phyloP scores from a whole-genome alignment of 768 basidiomycete genomes.

The Lentinula boryana region DNA sequence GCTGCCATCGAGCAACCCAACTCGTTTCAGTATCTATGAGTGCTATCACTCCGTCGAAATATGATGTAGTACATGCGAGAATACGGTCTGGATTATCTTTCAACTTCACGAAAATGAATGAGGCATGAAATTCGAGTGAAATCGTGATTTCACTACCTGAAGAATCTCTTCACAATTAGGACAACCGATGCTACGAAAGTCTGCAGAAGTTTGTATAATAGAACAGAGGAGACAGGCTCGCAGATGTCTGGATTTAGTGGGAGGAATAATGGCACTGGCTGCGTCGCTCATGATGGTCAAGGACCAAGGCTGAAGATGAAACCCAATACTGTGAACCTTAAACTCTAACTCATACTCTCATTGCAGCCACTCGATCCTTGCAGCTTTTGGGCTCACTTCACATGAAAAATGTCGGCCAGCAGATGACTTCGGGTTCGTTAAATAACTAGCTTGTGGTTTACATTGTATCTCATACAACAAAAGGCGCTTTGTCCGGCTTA shows the following conservation, averaged over 20 bases:
- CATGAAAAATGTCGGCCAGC: conserved; percentile 68
- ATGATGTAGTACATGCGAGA: conserved; percentile 79
- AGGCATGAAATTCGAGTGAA: not conserved
- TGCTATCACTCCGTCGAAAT: conserved; percentile 90
- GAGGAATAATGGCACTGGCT: conserved; percentile 38
- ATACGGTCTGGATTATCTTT: conserved; percentile 83
- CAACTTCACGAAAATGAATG: conserved; percentile 49
- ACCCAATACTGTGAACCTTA: not conserved
- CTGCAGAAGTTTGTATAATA: conserved; percentile 74
- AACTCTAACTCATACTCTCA: not conserved
- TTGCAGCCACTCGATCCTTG: not conserved
- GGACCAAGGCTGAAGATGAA: not conserved
- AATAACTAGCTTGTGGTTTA: conserved; percentile 1
- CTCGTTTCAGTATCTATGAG: conserved; percentile 80
- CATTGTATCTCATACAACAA: not conserved
- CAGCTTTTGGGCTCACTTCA: not conserved
- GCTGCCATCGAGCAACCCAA: conserved; percentile 97
- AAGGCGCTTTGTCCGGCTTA: conserved; percentile 77
- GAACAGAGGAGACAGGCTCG: conserved; percentile 94
- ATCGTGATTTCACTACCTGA: conserved; percentile 45
- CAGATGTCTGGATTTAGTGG: conserved; percentile 65
- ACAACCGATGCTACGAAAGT: conserved; percentile 84
- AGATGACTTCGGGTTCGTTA: conserved; percentile 52
- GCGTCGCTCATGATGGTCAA: conserved; percentile 3
- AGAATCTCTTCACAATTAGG: conserved; percentile 97